Evolutionary conservation across 345 rosid species (phyloP), one percentile per base, ranked within the genome.

Genomic region (Gossypium herbaceum): DNA sequence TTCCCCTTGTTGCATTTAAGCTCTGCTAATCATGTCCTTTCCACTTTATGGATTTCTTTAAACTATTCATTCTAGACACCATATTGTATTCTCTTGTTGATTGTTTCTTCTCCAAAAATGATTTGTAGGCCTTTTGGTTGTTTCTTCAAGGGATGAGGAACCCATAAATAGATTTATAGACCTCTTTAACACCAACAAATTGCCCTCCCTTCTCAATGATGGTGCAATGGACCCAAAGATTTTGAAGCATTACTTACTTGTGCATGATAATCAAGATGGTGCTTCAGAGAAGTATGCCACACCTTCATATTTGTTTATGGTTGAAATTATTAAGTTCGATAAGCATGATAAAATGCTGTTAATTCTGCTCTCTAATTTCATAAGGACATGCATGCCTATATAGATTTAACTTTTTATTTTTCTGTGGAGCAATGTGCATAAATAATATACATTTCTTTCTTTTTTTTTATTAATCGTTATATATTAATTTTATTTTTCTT

Each of bases 161-260:
- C 97, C 99, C 72, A 83, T 90, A 80, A 88, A 85, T 78, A 84
- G 83, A 76, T 89, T 89, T 90, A 77, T 93, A 52, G 97, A 95
- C 86, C 97, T 93, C 80, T 93, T 91, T 76, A 89, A 93, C 79
- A 77, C 94, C 78, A 84, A 82, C 79, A 90, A 86, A 74, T 83
- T 91, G 82, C 98, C 97, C n/a, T 79, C 92, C 52, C 88, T 92
- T 82, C 84, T 94, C 52, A 93, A 85, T 78, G 97, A 91, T 74
- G 97, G 98, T 76, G 85, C 87, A 27, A 91, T 93, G 97, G 97
- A 95, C 82, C 98, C 99, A 70, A 93, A 93, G 82, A 81, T 91
- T 80, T 75, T 90, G 84, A 95, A 89, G 83, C 90, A 89, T 81
- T 93, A 85, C 85, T 78, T 95, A 73, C 86, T 95, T 80, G 88